These are phyloP conservation scores for Paecilomyces sp. DNA, from an alignment of 2,329 filamentous ascomycete species.

Conservation along the genomic window DNA sequence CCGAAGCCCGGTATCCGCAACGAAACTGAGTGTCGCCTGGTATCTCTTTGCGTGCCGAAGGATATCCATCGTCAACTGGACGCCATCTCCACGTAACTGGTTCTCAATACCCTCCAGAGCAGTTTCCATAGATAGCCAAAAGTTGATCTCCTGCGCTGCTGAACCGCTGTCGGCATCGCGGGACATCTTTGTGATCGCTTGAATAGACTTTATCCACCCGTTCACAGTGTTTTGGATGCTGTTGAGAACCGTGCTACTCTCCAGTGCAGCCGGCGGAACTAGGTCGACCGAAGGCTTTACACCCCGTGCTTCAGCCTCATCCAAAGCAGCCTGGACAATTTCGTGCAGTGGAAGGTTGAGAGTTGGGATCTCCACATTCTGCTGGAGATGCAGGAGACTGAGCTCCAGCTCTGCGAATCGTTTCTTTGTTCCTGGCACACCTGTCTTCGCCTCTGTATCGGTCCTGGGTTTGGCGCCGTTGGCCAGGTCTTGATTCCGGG, in stretches of 20 bases:
- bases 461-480: conserved; percentile 64
- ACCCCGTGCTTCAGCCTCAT: conserved; percentile 63
- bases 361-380: conserved; percentile 96
- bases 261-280: conserved; percentile 67
- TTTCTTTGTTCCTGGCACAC: conserved; percentile 95
- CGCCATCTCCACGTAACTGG: conserved; percentile 81
- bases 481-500: conserved; percentile 66
- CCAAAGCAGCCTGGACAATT: conserved; percentile 75
- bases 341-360: conserved; percentile 82
- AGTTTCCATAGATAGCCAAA: conserved; percentile 96
- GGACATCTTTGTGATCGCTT: conserved; percentile 89
- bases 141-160: conserved; percentile 96
- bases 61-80: conserved; percentile 85
- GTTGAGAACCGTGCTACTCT: conserved; percentile 89
- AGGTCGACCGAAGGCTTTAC: conserved; percentile 68
- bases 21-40: conserved; percentile 94
- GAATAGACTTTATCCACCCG: conserved; percentile 97
- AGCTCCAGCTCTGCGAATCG: conserved; percentile 90
- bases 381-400: conserved; percentile 82
- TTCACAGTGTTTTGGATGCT: conserved; percentile 90
- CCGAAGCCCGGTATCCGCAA: conserved; percentile 89
- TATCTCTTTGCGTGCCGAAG: conserved; percentile 96
- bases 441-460: conserved; percentile 85
- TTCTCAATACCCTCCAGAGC: conserved; percentile 85
- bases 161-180: conserved; percentile 72